Conservation (phyloP, 768 basidiomycete species). For the Gloeopeniophorella convolvens region DNA sequence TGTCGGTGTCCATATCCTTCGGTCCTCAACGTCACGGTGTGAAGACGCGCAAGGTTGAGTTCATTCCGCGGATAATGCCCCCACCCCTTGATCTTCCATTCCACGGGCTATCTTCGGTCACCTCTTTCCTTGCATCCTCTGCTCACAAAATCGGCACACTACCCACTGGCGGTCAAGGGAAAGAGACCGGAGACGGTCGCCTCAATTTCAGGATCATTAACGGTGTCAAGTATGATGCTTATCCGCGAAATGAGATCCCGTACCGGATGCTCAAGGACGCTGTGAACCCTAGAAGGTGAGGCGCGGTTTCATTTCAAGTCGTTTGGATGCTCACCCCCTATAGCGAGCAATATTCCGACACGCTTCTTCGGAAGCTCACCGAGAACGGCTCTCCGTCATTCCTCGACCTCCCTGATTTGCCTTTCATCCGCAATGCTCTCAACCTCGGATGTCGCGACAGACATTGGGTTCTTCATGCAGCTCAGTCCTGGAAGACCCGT, state of each 20-base stretch:
- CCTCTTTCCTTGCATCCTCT: constrained; percentile 6
- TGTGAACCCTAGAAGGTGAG: constrained; percentile 7
- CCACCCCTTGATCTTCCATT: not conserved
- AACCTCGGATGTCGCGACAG: constrained; percentile 76
- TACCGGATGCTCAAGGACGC: constrained; percentile 7
- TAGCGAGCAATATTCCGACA: constrained; percentile 53
- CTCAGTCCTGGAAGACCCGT: constrained; percentile 48
- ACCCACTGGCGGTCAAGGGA: not conserved
- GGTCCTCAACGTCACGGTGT: no score
- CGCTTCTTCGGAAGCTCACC: constrained; percentile 50
- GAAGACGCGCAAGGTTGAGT: no score
- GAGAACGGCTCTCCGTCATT: constrained; percentile 54
- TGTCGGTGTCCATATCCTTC: no score
- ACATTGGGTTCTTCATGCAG: constrained; percentile 59
- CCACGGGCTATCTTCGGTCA: constrained; percentile 4
- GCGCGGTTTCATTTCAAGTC: not conserved
- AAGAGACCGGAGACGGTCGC: not conserved
- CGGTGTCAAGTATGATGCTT: constrained; percentile 1
- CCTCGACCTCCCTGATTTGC: constrained; percentile 38
- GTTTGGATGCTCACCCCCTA: no score
- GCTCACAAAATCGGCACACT: not conserved
- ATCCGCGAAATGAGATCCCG: constrained; percentile 6
- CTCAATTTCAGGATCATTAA: not conserved
- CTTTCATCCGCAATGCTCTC: constrained; percentile 49
- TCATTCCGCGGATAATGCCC: no score